Evolutionary conservation across 176 grass and related monocot genomes (phyloP).

Genomic region (Oryza glaberrima): DNA sequence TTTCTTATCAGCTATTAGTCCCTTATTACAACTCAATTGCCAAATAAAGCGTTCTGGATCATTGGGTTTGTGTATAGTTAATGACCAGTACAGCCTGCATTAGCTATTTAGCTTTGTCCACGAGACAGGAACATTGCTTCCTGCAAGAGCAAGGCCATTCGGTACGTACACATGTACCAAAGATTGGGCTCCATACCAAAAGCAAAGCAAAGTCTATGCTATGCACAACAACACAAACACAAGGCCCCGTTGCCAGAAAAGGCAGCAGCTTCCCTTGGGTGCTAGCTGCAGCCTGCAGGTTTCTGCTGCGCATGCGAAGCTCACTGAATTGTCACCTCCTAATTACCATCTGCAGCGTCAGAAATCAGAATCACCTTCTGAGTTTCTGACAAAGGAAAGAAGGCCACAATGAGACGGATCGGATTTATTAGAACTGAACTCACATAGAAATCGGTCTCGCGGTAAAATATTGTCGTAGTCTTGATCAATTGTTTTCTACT

Average conservation of each 20-base stretch:
- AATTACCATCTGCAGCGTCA: background rate
- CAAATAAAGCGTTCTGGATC: background rate
- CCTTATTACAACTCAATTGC: too few species aligned
- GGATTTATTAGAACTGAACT: background rate
- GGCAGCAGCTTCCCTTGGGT: background rate
- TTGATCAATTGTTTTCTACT: background rate
- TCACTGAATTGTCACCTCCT: background rate
- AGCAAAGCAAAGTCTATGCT: slow-evolving; percentile 7
- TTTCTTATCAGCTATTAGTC: slow-evolving; percentile 10
- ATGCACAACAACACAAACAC: background rate
- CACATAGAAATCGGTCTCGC: background rate
- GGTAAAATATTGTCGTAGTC: background rate
- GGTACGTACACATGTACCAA: background rate
- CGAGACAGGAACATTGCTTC: slow-evolving; percentile 33
- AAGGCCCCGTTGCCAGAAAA: background rate
- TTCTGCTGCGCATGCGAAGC: slow-evolving; percentile 5
- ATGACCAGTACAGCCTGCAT: background rate
- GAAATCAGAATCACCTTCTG: background rate
- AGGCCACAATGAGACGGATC: background rate
- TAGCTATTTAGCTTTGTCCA: background rate
- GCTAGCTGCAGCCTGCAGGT: background rate
- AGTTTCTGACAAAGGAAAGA: background rate
- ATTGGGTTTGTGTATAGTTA: background rate
- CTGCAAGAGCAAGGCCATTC: slow-evolving; percentile 38
- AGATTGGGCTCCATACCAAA: slow-evolving; percentile 27